Evolutionary conservation across 805 yeast species (phyloP).

Genomic region (Candida michaelii): DNA sequence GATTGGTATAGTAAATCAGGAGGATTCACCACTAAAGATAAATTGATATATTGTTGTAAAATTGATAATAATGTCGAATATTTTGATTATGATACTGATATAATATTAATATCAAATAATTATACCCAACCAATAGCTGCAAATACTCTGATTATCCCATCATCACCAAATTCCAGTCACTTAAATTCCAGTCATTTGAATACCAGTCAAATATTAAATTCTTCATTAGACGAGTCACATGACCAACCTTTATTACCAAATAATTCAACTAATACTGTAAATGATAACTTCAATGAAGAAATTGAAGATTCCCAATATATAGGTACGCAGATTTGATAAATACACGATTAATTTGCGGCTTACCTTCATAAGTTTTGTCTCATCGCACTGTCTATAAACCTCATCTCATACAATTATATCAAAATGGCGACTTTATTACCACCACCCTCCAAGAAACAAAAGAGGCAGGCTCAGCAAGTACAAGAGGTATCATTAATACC

Average conservation of each 20-base stretch:
- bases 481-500: slow-evolving; percentile 76
- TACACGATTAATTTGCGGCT: no score
- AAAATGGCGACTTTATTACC: slow-evolving; percentile 90
- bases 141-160: slow-evolving; percentile 14
- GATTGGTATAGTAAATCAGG: slow-evolving; percentile 32
- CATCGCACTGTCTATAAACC: slow-evolving; percentile 5
- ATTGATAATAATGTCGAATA: neutral
- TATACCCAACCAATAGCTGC: slow-evolving; percentile 6
- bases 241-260: no score
- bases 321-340: slow-evolving; percentile 7
- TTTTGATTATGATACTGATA: slow-evolving; percentile 4
- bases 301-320: slow-evolving; percentile 35
- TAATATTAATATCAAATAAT: neutral
- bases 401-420: neutral
- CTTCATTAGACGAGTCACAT: neutral
- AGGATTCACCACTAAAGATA: neutral
- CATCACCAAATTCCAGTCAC: slow-evolving; percentile 19
- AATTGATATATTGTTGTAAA: slow-evolving; percentile 6
- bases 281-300: slow-evolving; percentile 1
- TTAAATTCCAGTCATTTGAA: no score
- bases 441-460: slow-evolving; percentile 89
- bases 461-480: slow-evolving; percentile 76
- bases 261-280: no score
- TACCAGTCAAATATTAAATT: neutral
- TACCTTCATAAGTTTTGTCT: slow-evolving; percentile 8